Percentiles rank a stretch among this genome's conserved stretches.
phyloP scores from a whole-genome alignment of 768 basidiomycete genomes.

The Cytidiella melzeri region DNA sequence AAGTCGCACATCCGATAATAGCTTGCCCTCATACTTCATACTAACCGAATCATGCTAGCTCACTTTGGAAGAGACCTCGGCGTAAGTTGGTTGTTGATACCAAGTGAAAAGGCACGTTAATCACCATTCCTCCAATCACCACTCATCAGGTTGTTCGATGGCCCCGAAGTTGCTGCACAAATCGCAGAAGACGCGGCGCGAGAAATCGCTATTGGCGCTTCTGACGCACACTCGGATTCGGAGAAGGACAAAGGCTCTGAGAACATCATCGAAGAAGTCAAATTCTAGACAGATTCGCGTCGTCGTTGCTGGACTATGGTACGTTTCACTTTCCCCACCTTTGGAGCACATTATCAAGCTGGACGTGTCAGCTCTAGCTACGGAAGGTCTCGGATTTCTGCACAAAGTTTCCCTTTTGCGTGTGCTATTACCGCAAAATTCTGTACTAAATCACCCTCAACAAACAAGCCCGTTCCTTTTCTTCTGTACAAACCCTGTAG shows the following conservation, averaged over 20 bases:
- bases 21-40: neutral
- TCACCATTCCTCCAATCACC: neutral
- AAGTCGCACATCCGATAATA: neutral
- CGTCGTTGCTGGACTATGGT: no score
- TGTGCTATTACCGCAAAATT: no score
- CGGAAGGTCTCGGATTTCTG: no score
- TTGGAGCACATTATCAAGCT: no score
- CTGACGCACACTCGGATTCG: conserved; percentile 17
- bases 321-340: no score
- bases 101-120: neutral
- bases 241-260: conserved; percentile 21
- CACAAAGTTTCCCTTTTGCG: no score
- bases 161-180: conserved; percentile 20
- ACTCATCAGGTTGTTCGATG: conserved; percentile 25
- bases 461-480: no score
- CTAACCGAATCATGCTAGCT: no score
- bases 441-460: no score
- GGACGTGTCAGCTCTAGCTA: no score
- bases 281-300: conserved; percentile 10
- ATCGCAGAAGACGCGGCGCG: conserved; percentile 17
- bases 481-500: no score
- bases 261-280: conserved; percentile 17
- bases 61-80: conserved; percentile 30
- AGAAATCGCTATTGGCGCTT: conserved; percentile 10
- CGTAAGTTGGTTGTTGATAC: no score